A percentile compares a stretch with the other conserved stretches of the same genome.
Evolutionary conservation across 164 flowering plant genomes (phyloP).

Genomic region (Vitis rotundifolia): DNA sequence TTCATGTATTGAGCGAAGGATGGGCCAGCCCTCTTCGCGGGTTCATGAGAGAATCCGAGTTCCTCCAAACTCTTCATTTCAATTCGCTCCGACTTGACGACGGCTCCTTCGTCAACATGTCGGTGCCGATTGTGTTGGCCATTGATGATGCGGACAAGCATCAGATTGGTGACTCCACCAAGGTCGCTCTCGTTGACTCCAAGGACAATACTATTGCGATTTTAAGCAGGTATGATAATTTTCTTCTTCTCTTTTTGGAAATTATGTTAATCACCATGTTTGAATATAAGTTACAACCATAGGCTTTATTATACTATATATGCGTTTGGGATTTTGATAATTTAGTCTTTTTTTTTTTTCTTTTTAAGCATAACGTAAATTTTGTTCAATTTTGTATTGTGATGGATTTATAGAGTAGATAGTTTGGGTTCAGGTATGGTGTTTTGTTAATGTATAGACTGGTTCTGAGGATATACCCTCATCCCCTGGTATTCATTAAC

Average conservation of each 20-base stretch:
- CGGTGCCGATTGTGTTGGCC: constrained; percentile 93
- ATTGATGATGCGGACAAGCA: constrained; percentile 73
- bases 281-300: background rate
- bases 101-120: constrained; percentile 91
- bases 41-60: constrained; percentile 95
- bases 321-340: too few species aligned
- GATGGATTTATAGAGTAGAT: too few species aligned
- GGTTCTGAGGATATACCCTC: too few species aligned
- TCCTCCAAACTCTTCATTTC: constrained; percentile 99
- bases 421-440: too few species aligned
- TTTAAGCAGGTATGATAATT: constrained; percentile 60
- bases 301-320: background rate
- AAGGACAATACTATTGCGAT: constrained; percentile 59
- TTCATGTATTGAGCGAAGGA: constrained; percentile 80
- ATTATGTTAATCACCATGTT: background rate
- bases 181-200: constrained; percentile 74
- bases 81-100: constrained; percentile 70
- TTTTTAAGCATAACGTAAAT: too few species aligned
- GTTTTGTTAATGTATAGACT: too few species aligned
- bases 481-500: too few species aligned
- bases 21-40: constrained; percentile 74
- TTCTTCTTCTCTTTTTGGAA: background rate
- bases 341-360: too few species aligned
- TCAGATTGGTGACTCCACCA: constrained; percentile 52
- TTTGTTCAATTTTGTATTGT: too few species aligned